A percentile compares a stretch with the other conserved stretches of the same genome.
phyloP scores from a whole-genome alignment of 352 stramenopile species.

The Pythium sukuiense region DNA sequence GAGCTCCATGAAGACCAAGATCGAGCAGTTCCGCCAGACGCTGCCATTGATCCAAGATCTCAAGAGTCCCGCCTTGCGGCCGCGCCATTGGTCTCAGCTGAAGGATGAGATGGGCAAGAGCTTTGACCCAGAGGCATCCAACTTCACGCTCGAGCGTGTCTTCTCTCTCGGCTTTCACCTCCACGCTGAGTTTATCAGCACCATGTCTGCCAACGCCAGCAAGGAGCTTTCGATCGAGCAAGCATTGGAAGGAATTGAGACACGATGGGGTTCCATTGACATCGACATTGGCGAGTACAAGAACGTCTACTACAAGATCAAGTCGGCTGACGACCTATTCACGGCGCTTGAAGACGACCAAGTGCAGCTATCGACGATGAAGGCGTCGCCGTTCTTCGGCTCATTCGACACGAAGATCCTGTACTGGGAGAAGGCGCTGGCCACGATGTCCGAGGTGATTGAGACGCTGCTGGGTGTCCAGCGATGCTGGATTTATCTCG shows the following conservation, averaged over 20 bases:
- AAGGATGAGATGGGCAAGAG: conserved; percentile 87
- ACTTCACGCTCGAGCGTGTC: conserved; percentile 84
- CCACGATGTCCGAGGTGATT: conserved; percentile 89
- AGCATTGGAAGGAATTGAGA: conserved; percentile 83
- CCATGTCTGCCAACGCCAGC: conserved; percentile 87
- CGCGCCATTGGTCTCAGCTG: conserved; percentile 88
- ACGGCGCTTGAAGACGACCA: conserved; percentile 90
- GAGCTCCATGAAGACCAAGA: conserved; percentile 92
- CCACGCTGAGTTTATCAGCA: conserved; percentile 91
- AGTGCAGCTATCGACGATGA: conserved; percentile 92
- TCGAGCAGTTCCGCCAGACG: conserved; percentile 92
- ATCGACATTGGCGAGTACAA: conserved; percentile 94
- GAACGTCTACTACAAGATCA: conserved; percentile 92
- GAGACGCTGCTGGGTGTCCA: conserved; percentile 90
- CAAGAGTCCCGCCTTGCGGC: conserved; percentile 86
- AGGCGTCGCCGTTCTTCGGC: conserved; percentile 92
- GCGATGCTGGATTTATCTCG: conserved; percentile 94
- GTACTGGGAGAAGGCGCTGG: conserved; percentile 86
- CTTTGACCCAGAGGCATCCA: conserved; percentile 73
- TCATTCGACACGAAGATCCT: conserved; percentile 90
- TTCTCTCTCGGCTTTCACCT: conserved; percentile 89
- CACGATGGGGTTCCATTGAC: conserved; percentile 84
- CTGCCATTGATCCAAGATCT: conserved; percentile 93
- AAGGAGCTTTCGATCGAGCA: conserved; percentile 94
- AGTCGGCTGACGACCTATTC: conserved; percentile 90